Percentiles rank a stretch among this genome's conserved stretches.
Evolutionary conservation across 345 rosid species (phyloP).

Genomic region (Salix koriyanagi): DNA sequence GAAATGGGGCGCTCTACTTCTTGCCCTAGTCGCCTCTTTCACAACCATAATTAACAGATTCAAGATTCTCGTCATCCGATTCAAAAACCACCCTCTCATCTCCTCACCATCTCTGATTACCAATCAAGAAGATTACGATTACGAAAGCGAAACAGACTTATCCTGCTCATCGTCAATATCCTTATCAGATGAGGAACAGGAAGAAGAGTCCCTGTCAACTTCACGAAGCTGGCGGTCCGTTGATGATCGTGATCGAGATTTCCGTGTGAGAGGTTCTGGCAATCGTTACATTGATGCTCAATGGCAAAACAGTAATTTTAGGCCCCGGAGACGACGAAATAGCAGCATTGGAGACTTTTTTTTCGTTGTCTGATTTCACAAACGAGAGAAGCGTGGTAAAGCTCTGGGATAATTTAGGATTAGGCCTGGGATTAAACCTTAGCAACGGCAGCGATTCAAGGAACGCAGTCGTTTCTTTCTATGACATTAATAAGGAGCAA

Average conservation of each 20-base stretch:
- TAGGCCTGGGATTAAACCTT: conserved; percentile 32
- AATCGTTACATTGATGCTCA: conserved; percentile 13
- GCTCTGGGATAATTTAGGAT: conserved; percentile 52
- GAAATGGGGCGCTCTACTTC: conserved; percentile 67
- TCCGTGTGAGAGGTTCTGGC: conserved; percentile 43
- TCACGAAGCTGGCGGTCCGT: conserved; percentile 20
- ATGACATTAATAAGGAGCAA: conserved; percentile 5
- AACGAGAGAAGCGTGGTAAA: conserved; percentile 52
- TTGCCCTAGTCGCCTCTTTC: conserved; percentile 61
- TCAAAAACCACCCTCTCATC: conserved; percentile 14
- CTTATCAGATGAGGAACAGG: conserved; percentile 6
- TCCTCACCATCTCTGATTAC: neutral
- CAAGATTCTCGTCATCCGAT: conserved; percentile 38
- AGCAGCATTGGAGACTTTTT: conserved; percentile 44
- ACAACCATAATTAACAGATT: conserved; percentile 40
- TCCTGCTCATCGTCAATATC: conserved; percentile 25
- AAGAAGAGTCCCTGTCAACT: neutral
- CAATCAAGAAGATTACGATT: conserved; percentile 5
- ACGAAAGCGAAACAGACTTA: conserved; percentile 38
- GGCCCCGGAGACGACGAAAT: conserved; percentile 34
- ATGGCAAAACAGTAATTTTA: conserved; percentile 17
- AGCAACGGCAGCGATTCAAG: conserved; percentile 5
- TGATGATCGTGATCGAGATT: conserved; percentile 25
- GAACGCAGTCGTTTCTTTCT: neutral
- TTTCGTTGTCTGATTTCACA: conserved; percentile 37